Evolutionary conservation across 192 early-diverging fungal species (phyloP).

Genomic region (Funneliformis geosporum): DNA sequence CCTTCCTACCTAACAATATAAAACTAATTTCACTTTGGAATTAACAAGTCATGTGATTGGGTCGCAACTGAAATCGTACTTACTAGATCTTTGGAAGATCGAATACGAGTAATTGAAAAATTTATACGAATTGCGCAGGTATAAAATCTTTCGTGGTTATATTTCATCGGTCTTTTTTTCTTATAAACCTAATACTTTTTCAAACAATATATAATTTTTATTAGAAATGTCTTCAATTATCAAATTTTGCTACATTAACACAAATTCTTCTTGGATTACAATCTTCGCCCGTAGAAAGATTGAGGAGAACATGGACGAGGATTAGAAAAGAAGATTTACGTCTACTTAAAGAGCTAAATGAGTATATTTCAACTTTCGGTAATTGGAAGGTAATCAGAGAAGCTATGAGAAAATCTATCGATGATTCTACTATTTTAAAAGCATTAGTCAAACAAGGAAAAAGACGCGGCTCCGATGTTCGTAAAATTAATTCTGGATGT

Average conservation of each 20-base stretch:
- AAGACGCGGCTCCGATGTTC: constrained; percentile 15
- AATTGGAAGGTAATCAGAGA: constrained; percentile 62
- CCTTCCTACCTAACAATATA: not conserved
- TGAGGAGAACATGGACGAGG: constrained; percentile 57
- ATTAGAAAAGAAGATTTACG: constrained; percentile 45
- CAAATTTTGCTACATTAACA: constrained; percentile 62
- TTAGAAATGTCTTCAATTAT: constrained; percentile 59
- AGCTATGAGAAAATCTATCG: constrained; percentile 53
- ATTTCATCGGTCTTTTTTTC: not conserved
- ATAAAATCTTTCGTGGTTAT: not conserved
- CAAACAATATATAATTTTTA: not conserved
- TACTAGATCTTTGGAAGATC: constrained; percentile 41
- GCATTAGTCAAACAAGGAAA: constrained; percentile 25
- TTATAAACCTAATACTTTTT: not conserved
- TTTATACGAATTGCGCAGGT: constrained; percentile 64
- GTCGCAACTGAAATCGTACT: constrained; percentile 58
- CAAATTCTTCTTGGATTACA: constrained; percentile 62
- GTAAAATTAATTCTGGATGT: constrained; percentile 52
- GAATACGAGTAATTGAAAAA: constrained; percentile 61
- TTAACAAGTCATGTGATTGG: constrained; percentile 53
- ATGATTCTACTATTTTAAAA: constrained; percentile 42
- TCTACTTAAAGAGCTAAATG: constrained; percentile 50
- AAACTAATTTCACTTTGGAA: not conserved
- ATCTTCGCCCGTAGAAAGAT: constrained; percentile 52
- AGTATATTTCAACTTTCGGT: constrained; percentile 53